Base-by-base conservation (phyloP, 2,329 filamentous ascomycete genomes). In the Microascus cirrosus region DNA sequence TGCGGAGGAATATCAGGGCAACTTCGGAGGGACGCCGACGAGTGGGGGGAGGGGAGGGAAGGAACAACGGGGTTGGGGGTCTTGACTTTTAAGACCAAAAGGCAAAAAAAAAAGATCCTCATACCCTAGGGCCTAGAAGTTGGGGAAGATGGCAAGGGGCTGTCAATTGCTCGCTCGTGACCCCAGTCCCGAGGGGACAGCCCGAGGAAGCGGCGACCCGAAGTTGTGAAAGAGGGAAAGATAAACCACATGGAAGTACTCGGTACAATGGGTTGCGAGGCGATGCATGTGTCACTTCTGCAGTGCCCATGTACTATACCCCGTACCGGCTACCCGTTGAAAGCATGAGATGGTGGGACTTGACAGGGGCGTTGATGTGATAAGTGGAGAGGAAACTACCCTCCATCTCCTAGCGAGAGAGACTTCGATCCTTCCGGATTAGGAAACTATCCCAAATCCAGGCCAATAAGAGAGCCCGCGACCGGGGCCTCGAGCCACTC, bases 351-450 rank as follows among this genome's bases (percentile, higher is more conserved):
- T 32, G 54, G 54, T 45, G 24, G 53, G 13, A 32, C 28, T 32
- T 36, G 25, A 24, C 53, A 20, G 34, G 53, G 53, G 53, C 10
- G 4, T 35, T 18, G 22, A 20, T 55, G 53, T 55, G 34, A 36
- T 53, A 34, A 24, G 45, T 50, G 45, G 45, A 24, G 45, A 10
- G 7, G 52, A 12, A 39, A 22, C 12, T 24, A 34, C 2, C 51
- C 53, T 24, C 8, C n/a, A 39, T 24, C 32, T 8, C 13, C 34
- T 11, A 22, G n/a, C 53, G 8, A 10, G 22, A 24, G 20, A 13
- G 24, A 25, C 55, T 34, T 50, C 42, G 25, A 50, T 56, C 55
- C 50, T 56, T 56, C 55, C 55, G 34, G 35, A 32, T 56, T 34
- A 34, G 42, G 55, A 50, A 50, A 36, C 32, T 28, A 32, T 28